Evolutionary conservation across 257 asterid genomes (phyloP), one percentile per base, ranked within the genome.

Genomic region (Capsicum baccatum): DNA sequence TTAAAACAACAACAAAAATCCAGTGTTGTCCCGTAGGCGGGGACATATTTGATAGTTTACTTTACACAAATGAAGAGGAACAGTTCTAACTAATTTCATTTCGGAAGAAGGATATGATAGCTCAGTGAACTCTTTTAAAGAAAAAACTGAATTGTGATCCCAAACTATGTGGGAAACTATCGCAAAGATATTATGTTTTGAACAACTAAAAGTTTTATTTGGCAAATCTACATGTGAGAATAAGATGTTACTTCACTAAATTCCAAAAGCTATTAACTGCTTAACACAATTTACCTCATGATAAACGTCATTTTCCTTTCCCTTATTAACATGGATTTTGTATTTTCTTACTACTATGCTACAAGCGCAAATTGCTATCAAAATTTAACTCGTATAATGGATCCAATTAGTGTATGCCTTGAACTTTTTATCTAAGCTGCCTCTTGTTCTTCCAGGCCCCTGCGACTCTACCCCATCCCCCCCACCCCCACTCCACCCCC

Each of bases 211-310:
- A 76, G 26, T 76, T 12, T 13, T 76, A 26, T 16, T 15, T 52
- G 64, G 81, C n/a, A 14, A 52, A 54, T 21, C 8, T 21, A 50
- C 2, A 5, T 2, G 1, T 52, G 59, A 76, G 8, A 14, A 52
- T 54, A 8, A 52, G 64, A 26, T 26, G 21, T 13, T 74, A 26
- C 11, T 52, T 52, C 62, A 21, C 5, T 76, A 8, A 52, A 15
- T 37, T 3, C 16, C 59, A 73, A 11, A 73, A 73, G 80, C 19
- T 42, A 42, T 47, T 71, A 71, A 71, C 80, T 47, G 17, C 80
- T n/a, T 47, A 71, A 71, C 58, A 71, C 80, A 47, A 71, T n/a
- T 71, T n/a, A 47, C 59, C 80, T 74, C 60, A 52, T 3, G 47
- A 76, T 52, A 76, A 33, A 14, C 12, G 9, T 7, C 81, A 76